These are phyloP conservation scores for Tolypocladium tropicale DNA, from an alignment of 2,329 filamentous ascomycete genomes.

Conservation along the genomic window DNA sequence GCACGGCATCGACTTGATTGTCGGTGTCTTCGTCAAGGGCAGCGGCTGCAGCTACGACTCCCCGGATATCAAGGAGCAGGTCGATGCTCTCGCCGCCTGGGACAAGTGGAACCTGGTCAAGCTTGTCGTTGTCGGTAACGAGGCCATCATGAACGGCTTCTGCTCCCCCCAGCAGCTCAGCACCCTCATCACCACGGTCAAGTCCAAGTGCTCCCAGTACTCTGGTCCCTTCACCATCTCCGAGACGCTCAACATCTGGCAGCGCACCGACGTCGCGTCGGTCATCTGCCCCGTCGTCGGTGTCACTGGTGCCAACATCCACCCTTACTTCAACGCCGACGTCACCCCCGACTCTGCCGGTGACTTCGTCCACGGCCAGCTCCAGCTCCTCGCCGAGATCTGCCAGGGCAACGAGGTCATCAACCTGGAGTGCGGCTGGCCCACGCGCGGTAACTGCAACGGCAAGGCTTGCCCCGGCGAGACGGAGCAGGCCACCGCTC, in stretches of 20 bases:
- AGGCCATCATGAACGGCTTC: conserved; percentile 70
- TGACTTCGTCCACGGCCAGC: conserved; percentile 63
- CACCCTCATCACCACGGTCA: conserved; percentile 58
- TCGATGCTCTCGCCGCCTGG: conserved; percentile 63
- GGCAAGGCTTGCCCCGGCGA: conserved; percentile 59
- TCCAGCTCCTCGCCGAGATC: conserved; percentile 56
- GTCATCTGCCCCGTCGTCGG: conserved; percentile 66
- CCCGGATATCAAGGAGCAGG: conserved; percentile 59
- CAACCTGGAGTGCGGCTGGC: conserved; percentile 91
- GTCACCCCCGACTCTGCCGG: conserved; percentile 58
- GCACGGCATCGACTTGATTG: conserved; percentile 66
- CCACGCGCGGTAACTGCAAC: conserved; percentile 58
- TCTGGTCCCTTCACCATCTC: conserved; percentile 69
- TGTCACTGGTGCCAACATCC: conserved; percentile 75
- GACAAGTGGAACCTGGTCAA: conserved; percentile 65
- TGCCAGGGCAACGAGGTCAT: conserved; percentile 65
- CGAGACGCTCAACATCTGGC: conserved; percentile 73
- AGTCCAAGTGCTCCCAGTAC: conserved; percentile 62
- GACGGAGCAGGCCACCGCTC: conserved; percentile 59
- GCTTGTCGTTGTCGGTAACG: conserved; percentile 82
- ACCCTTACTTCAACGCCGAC: conserved; percentile 83
- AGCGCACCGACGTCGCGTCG: conserved; percentile 45
- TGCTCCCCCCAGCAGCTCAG: conserved; percentile 55
- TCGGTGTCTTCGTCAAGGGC: conserved; percentile 76
- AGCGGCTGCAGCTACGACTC: conserved; percentile 46